These are phyloP conservation scores for Penicillium sp. DNA, from an alignment of 2,329 filamentous ascomycete genomes.

Conservation along the genomic window DNA sequence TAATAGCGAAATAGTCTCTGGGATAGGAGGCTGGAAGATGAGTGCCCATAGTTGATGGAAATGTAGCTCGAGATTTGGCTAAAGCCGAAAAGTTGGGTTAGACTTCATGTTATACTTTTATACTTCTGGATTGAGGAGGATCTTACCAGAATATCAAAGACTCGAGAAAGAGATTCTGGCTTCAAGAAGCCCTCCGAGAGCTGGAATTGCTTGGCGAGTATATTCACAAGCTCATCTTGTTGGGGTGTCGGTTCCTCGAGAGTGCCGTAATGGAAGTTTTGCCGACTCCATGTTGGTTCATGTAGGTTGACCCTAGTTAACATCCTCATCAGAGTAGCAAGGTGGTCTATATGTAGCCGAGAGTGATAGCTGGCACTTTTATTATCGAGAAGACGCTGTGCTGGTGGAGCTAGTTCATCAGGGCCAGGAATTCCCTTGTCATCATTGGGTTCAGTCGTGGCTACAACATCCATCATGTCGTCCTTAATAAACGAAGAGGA, in stretches of 20 bases:
- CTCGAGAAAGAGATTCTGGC: not conserved
- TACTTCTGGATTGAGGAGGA: not conserved
- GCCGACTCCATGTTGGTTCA: not conserved
- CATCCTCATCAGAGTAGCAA: not conserved
- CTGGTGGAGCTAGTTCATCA: not conserved
- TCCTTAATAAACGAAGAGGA: too few relatives aligned
- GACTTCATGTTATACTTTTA: not conserved
- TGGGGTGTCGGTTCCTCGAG: not conserved
- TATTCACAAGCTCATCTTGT: constrained; percentile 2
- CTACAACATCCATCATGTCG: too few relatives aligned
- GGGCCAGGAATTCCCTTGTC: too few relatives aligned
- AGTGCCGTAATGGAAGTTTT: not conserved
- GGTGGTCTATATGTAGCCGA: not conserved
- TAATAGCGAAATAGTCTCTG: not conserved
- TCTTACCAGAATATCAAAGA: constrained; percentile 1
- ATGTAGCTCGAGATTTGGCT: constrained; percentile 2
- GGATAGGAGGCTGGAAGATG: not conserved
- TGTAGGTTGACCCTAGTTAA: not conserved
- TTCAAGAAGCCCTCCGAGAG: not conserved
- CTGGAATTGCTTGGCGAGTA: not conserved
- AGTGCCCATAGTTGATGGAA: constrained; percentile 3
- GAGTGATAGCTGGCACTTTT: not conserved
- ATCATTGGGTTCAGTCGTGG: too few relatives aligned
- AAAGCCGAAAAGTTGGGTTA: not conserved
- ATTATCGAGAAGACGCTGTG: not conserved